Percentiles rank a stretch among this genome's conserved stretches.
Evolutionary conservation across 2,329 filamentous ascomycete genomes (phyloP).

Genomic region (Ceratocystis smalleyi): DNA sequence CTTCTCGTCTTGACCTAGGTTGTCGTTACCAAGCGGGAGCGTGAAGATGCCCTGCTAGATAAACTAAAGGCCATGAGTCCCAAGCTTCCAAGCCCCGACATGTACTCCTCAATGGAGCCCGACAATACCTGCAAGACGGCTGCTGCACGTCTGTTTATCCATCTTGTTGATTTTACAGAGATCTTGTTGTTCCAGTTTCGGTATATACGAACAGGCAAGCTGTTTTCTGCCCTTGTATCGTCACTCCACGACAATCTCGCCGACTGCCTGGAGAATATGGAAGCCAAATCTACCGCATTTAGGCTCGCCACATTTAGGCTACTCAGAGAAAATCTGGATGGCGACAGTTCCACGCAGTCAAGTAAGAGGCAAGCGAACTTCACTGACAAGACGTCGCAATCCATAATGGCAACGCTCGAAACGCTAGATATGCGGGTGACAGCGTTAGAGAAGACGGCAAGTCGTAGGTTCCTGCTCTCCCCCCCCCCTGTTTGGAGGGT

Average conservation of each 20-base stretch:
- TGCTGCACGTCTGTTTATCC: constrained; percentile 3
- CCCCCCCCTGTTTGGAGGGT: neutral
- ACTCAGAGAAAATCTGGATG: neutral
- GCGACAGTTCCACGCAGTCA: neutral
- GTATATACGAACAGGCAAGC: constrained; percentile 10
- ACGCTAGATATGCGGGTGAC: constrained; percentile 11
- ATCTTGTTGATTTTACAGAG: constrained; percentile 11
- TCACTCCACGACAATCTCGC: constrained; percentile 3
- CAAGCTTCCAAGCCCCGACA: neutral
- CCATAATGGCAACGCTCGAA: constrained; percentile 10
- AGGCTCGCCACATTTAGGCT: neutral
- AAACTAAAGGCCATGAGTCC: constrained; percentile 5
- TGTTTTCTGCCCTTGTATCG: constrained; percentile 7
- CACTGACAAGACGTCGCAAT: constrained; percentile 32
- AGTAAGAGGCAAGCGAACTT: constrained; percentile 31
- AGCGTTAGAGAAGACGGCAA: constrained; percentile 5
- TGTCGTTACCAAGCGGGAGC: constrained; percentile 10
- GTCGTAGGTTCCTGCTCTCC: neutral
- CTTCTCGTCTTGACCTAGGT: neutral
- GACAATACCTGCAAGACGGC: constrained; percentile 13
- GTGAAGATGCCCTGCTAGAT: constrained; percentile 9
- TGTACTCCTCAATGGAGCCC: constrained; percentile 7
- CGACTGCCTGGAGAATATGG: constrained; percentile 7
- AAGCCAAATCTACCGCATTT: neutral
- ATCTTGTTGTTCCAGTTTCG: constrained; percentile 11